Percentiles rank a stretch among this genome's conserved stretches.
These are phyloP conservation scores for Pulveroboletus sp. DNA, from an alignment of 768 basidiomycete species.

Conservation along the genomic window DNA sequence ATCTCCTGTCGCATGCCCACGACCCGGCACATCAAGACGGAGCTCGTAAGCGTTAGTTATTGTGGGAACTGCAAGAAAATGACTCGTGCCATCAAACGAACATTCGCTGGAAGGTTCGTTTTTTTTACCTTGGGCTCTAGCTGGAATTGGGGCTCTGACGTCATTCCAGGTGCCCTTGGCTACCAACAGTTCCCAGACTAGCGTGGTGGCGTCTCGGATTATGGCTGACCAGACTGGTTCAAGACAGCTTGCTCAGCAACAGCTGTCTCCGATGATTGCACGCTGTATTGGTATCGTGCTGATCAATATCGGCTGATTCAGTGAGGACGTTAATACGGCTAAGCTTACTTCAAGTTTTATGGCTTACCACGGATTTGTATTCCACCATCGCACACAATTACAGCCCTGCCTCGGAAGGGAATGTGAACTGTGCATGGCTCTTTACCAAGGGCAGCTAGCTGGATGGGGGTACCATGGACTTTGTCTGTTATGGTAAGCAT, in stretches of 20 bases:
- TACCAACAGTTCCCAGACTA: conserved; percentile 29
- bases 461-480: no score
- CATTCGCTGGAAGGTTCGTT: conserved; percentile 55
- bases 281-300: conserved; percentile 31
- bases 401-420: conserved; percentile 39
- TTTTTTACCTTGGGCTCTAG: no score
- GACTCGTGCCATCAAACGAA: conserved; percentile 68
- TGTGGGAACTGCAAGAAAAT: conserved; percentile 63
- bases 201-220: conserved; percentile 60
- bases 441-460: no score
- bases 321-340: conserved; percentile 34
- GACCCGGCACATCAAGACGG: conserved; percentile 69
- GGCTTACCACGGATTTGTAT: no score
- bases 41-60: conserved; percentile 71
- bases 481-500: no score
- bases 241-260: no score
- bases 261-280: conserved; percentile 51
- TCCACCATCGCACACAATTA: no score
- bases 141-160: no score
- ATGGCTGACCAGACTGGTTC: no score
- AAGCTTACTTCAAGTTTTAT: conserved; percentile 48
- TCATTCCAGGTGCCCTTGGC: conserved; percentile 28
- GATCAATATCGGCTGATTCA: conserved; percentile 41
- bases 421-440: conserved; percentile 26
- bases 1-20: conserved; percentile 48